These are phyloP conservation scores for Ophiostoma angusticollis DNA, from an alignment of 2,329 filamentous ascomycete species.

Conservation along the genomic window DNA sequence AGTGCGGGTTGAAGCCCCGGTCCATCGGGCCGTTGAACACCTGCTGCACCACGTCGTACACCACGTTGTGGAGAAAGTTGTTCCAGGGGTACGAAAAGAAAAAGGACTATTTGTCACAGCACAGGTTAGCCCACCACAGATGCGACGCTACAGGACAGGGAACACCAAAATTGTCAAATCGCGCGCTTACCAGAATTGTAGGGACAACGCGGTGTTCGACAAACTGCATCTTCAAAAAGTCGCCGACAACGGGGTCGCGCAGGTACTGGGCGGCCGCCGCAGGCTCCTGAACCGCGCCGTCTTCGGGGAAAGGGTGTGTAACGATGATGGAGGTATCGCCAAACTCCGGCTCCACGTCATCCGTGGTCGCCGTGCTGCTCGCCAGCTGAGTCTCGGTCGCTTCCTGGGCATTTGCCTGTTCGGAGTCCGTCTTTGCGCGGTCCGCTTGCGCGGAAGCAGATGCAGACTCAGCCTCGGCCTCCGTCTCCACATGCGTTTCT, in stretches of 20 bases:
- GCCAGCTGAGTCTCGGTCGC: not conserved
- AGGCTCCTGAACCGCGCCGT: not conserved
- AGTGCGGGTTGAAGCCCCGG: conserved; percentile 75
- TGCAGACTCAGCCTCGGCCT: not conserved
- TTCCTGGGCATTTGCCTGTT: not conserved
- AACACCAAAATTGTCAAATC: not conserved
- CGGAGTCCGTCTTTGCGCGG: not conserved
- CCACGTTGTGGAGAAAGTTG: conserved; percentile 97
- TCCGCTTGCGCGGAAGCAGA: not conserved
- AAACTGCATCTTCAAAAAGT: conserved; percentile 91
- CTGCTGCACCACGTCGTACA: conserved; percentile 97
- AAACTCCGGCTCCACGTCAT: conserved; percentile 10
- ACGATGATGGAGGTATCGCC: conserved; percentile 20
- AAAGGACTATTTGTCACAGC: conserved; percentile 58
- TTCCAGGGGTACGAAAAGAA: conserved; percentile 99
- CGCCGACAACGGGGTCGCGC: conserved; percentile 68
- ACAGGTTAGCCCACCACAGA: conserved; percentile 7
- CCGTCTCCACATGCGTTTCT: not conserved
- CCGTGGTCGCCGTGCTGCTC: conserved; percentile 4
- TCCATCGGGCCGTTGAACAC: conserved; percentile 99
- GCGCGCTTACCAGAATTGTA: conserved; percentile 69
- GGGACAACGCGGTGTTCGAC: conserved; percentile 90
- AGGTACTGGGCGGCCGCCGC: not conserved
- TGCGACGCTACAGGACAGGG: too few relatives aligned
- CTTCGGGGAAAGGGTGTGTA: conserved; percentile 14